Conservation (phyloP, 768 basidiomycete genomes). For the Kwoniella mangroviensis region DNA sequence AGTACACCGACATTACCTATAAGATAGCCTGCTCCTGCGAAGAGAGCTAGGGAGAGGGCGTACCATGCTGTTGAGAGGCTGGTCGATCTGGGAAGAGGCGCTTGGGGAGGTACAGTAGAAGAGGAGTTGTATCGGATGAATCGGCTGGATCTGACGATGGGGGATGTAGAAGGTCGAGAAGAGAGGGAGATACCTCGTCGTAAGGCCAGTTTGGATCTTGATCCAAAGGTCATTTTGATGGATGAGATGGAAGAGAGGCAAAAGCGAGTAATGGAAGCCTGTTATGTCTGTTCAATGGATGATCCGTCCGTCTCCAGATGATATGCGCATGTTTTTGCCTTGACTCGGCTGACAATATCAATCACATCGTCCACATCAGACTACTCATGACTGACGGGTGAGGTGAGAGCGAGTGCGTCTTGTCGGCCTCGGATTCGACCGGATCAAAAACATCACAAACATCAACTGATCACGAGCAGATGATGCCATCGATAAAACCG, state of each 20-base stretch:
- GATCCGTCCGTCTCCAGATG: too few species aligned
- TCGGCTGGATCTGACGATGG: neutral
- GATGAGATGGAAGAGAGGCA: neutral
- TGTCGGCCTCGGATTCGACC: neutral
- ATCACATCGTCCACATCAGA: neutral
- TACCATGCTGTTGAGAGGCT: constrained; percentile 24
- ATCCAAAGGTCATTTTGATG: constrained; percentile 5
- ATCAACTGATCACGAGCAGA: constrained; percentile 16
- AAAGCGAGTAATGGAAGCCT: neutral
- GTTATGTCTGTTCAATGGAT: neutral
- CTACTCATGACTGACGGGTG: neutral
- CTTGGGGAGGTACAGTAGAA: constrained; percentile 7
- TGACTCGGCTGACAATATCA: neutral
- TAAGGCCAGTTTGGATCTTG: constrained; percentile 1
- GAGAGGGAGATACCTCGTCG: neutral
- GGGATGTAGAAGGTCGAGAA: neutral
- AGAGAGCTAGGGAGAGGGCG: constrained; percentile 29
- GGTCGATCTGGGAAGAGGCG: constrained; percentile 1
- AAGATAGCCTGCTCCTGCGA: constrained; percentile 35
- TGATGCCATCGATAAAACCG: constrained; percentile 14
- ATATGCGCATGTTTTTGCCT: neutral
- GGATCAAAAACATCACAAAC: neutral
- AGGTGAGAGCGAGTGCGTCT: too few species aligned
- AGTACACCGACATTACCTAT: constrained; percentile 19
- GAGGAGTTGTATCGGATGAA: constrained; percentile 9